Evolutionary conservation across 768 basidiomycete genomes (phyloP), one percentile per base, ranked within the genome.

Genomic region (Chlorophyllum brunneum): DNA sequence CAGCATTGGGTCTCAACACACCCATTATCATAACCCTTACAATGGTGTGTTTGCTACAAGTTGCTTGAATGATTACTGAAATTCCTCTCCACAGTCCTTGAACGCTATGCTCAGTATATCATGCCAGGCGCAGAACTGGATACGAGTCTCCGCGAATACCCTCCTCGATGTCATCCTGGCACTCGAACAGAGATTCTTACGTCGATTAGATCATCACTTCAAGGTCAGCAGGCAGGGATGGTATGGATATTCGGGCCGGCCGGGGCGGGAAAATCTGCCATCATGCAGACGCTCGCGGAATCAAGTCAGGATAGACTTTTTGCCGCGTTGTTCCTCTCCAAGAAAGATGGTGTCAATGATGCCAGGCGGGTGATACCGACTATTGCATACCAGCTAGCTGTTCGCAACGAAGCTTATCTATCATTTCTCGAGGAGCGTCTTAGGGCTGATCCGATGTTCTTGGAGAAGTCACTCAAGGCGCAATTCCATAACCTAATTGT

Each of bases 251-350:
- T 18, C 3, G 48, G 48, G 8, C 48, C 48, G 5, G 48, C 48
- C 11, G 48, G 48, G 11, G 48, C 39, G 22, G 48, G 48, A 8
- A 49, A 40, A 7, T 49, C 48, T 22, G 38, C 48, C n/a, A 39
- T 49, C 26, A 40, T 49, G 48, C 48, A 49, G 26, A 49, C 48
- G 9, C 27, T 49, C 13, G 48, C 26, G 20, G 37, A 49, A 29
- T 8, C 11, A 15, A 26, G 23, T n/a, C 22, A 27, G 42, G 23
- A 43, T 27, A 23, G n/a, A 31, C 20, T 46, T 16, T 13, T 27
- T 15, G 44, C 30, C 16, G 27, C 44, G 3, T 18, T 46, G 5
- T 46, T 46, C 30, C 7, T 46, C 16, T 46, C 44, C 2, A 30
- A 33, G 30, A 18, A 8, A 16, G 30, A 33, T 16, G 20, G 20